Evolutionary conservation across 2,329 filamentous ascomycete species (phyloP).

Genomic region (Scedosporium minutisporum): DNA sequence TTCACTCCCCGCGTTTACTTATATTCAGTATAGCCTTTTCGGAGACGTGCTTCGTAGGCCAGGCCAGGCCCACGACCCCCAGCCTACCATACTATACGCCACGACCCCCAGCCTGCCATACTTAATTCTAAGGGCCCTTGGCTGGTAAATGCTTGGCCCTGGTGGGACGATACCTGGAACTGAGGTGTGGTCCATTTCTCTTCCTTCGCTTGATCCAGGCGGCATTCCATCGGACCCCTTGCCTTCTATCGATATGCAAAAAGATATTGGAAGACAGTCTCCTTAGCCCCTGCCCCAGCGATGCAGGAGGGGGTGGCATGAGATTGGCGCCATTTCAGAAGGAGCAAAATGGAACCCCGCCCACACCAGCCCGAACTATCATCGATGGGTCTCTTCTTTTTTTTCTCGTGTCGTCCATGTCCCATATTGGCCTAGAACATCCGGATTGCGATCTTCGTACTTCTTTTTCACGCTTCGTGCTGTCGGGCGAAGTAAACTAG

Average conservation of each 20-base stretch:
- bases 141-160: neutral
- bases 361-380: neutral
- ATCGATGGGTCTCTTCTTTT: neutral
- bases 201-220: neutral
- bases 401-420: neutral
- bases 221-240: neutral
- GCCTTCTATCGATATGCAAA: neutral
- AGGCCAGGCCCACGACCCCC: neutral
- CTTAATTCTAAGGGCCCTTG: neutral
- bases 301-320: neutral
- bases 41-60: neutral
- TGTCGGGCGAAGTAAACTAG: neutral
- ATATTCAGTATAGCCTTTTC: no score
- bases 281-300: neutral
- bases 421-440: neutral
- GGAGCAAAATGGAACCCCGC: neutral
- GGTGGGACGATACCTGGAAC: neutral
- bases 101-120: neutral
- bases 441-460: neutral
- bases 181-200: neutral
- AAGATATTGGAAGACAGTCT: neutral
- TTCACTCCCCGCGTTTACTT: neutral
- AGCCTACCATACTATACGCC: no score
- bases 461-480: neutral
- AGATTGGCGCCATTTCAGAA: neutral